A percentile compares a stretch with the other conserved stretches of the same genome.
These are phyloP conservation scores for Lantana camara DNA, from an alignment of 257 asterid genomes.

Conservation along the genomic window DNA sequence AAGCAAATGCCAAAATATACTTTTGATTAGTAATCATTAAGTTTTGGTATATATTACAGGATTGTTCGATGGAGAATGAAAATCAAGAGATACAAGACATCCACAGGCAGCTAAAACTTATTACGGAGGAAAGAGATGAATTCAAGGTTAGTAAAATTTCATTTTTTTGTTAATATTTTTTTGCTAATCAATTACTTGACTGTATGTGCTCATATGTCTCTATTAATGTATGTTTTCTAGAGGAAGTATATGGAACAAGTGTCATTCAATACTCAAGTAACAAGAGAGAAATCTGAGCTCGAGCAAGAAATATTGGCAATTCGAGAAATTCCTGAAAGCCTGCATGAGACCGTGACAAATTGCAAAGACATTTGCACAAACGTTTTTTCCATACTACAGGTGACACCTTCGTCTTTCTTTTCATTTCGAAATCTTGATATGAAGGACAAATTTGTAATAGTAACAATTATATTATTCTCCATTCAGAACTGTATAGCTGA, in stretches of 20 bases:
- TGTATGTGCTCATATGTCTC: not conserved
- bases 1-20: not conserved
- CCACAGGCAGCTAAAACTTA: constrained; percentile 56
- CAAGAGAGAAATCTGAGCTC: constrained; percentile 57
- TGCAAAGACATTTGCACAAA: constrained; percentile 68
- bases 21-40: not conserved
- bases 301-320: constrained; percentile 55
- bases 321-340: constrained; percentile 57
- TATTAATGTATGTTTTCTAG: constrained; percentile 47
- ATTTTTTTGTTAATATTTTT: constrained; percentile 1
- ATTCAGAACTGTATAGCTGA: constrained; percentile 56
- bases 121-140: constrained; percentile 76
- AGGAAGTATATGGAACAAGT: constrained; percentile 52
- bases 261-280: constrained; percentile 53
- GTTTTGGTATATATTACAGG: constrained; percentile 45
- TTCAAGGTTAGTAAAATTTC: constrained; percentile 61
- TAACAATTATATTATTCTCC: constrained; percentile 14
- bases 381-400: constrained; percentile 64
- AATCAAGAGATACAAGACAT: constrained; percentile 68
- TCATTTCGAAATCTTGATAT: constrained; percentile 13
- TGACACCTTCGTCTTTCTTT: constrained; percentile 27
- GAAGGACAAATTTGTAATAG: not conserved
- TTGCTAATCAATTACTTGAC: not conserved
- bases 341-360: constrained; percentile 51
- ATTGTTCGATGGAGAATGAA: constrained; percentile 49